Conservation (phyloP, 169 alveolate genomes). For the Eimeria tenella region DNA sequence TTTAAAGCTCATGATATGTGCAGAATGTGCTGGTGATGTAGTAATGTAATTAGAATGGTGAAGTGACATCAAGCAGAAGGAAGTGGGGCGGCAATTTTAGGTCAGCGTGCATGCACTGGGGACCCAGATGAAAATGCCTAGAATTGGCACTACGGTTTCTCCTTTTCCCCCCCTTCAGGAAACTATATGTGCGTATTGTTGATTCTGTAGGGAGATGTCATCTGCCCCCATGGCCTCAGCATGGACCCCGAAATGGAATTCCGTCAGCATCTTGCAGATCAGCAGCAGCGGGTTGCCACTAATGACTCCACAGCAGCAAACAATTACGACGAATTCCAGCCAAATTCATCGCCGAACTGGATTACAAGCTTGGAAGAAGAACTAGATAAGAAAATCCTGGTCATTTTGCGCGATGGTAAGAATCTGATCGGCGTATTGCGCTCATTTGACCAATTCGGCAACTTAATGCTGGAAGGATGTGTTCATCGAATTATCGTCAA, state of each 20-base stretch:
- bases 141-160: slow-evolving; percentile 5
- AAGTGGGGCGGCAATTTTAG: slow-evolving; percentile 71
- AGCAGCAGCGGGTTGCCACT: slow-evolving; percentile 57
- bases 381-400: slow-evolving; percentile 80
- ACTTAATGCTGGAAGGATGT: slow-evolving; percentile 79
- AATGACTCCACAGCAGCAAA: slow-evolving; percentile 62
- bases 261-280: slow-evolving; percentile 60
- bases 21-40: slow-evolving; percentile 22
- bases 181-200: background rate
- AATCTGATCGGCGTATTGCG: slow-evolving; percentile 79
- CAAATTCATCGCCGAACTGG: slow-evolving; percentile 79
- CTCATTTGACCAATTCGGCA: slow-evolving; percentile 82
- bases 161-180: background rate
- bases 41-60: slow-evolving; percentile 41
- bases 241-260: slow-evolving; percentile 66
- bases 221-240: slow-evolving; percentile 58
- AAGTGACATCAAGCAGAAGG: slow-evolving; percentile 46
- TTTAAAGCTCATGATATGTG: background rate
- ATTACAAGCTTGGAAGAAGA: slow-evolving; percentile 78
- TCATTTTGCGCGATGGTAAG: slow-evolving; percentile 80
- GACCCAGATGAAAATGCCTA: slow-evolving; percentile 50
- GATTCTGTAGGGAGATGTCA: slow-evolving; percentile 17
- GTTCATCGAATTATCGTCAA: slow-evolving; percentile 71
- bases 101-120: slow-evolving; percentile 61
- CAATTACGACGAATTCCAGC: slow-evolving; percentile 61